Evolutionary conservation across 306 rosid species (phyloP).

Genomic region (Crataegus laevigata): DNA sequence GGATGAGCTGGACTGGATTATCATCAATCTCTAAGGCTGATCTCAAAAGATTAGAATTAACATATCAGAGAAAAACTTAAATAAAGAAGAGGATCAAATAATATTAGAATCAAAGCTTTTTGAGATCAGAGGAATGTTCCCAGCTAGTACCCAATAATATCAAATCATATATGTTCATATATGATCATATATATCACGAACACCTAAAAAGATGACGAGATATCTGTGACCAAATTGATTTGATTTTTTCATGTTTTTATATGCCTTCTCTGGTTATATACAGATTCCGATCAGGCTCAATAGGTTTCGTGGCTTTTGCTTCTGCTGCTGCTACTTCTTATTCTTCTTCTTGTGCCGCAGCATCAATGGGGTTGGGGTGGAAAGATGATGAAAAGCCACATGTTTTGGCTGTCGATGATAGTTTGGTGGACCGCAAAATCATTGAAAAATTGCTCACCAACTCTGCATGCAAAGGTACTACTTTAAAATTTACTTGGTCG

Average conservation of each 20-base stretch:
- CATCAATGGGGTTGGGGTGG: neutral
- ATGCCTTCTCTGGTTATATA: neutral
- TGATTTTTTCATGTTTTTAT: slow-evolving; percentile 1
- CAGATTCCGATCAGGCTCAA: too few species aligned
- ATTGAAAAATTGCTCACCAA: slow-evolving; percentile 18
- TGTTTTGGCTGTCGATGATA: slow-evolving; percentile 28
- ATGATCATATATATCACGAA: neutral
- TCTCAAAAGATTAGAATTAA: neutral
- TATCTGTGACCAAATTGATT: slow-evolving; percentile 2
- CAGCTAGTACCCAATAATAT: neutral
- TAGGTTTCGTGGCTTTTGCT: too few species aligned
- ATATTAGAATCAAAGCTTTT: neutral
- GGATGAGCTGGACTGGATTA: neutral
- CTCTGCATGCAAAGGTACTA: slow-evolving; percentile 21
- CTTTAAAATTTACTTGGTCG: neutral
- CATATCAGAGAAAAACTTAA: neutral
- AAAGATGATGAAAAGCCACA: slow-evolving; percentile 10
- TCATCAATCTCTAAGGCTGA: neutral
- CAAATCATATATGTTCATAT: neutral
- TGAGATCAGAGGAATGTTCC: neutral
- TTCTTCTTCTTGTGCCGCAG: neutral
- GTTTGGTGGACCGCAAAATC: slow-evolving; percentile 17
- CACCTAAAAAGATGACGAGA: slow-evolving; percentile 1
- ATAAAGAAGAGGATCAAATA: neutral
- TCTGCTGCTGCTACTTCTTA: neutral